Base-by-base conservation (phyloP, 345 rosid species). In the Orychophragmus violaceus region DNA sequence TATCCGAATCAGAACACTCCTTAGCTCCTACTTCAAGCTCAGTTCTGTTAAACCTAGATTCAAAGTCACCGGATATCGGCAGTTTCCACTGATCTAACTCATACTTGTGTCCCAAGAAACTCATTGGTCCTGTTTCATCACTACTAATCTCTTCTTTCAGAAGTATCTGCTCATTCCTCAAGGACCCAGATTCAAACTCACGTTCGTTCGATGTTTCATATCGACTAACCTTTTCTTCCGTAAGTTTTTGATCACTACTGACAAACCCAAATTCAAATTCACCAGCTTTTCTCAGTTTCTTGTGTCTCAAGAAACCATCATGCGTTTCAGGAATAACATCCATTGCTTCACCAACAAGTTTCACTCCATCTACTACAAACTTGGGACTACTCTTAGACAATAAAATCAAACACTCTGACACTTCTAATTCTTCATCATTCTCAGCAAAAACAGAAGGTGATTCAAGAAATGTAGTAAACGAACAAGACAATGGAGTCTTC, bases 401-500 rank as follows among this genome's bases (percentile, higher is more conserved):
- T 64, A 84, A 71, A 64, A 89, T 73, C 84, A 89, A 82, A 68
- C 82, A 69, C 24, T 52, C 45, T 2, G 88, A 90, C 4, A 64
- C 85, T 27, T 84, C 83, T 71, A 77, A 57, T 14, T 59, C 79
- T 27, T 84, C 85, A 74, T 71, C 76, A 57, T 61, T 82, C 21
- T 12, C 23, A 64, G 32, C 80, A 59, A 27, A 57, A 22, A 41
- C 65, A 66, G 81, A 79, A 19, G 21, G 63, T 78, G 83, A 68
- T 24, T 68, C 83, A 59, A 69, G 79, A 72, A 80, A 74, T 44
- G 75, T 77, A 63, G 75, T 74, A 71, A 79, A 59, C 5, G 80
- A 80, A 66, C 53, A 69, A 60, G 83, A 80, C 55, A 74, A 74
- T 13, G 73, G 52, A 69, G 57, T n/a, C n/a, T n/a, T 70, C 56